Conservation (phyloP, 345 rosid genomes). For the Combretum micranthum region DNA sequence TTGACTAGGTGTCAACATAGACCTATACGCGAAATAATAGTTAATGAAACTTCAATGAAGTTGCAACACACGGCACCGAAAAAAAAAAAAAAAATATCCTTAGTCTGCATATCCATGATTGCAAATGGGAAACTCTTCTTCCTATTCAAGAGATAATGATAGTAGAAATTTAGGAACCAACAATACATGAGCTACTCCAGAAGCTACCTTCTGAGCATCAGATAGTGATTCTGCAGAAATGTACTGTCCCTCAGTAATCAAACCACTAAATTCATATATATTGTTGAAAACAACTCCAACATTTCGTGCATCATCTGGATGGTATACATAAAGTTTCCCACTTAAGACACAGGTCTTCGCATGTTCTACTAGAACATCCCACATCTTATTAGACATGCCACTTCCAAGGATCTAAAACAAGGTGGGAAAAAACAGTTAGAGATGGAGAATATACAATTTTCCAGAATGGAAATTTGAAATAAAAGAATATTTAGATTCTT, state of each 20-base stretch:
- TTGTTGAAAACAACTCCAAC: conserved; percentile 79
- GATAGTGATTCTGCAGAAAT: conserved; percentile 68
- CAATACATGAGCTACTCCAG: no score
- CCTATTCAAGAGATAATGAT: no score
- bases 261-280: conserved; percentile 68
- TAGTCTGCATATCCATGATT: background rate
- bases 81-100: background rate
- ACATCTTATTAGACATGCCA: conserved; percentile 99
- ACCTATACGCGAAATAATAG: conserved; percentile 32
- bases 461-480: background rate
- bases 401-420: conserved; percentile 87
- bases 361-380: conserved; percentile 94
- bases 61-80: background rate
- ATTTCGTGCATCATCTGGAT: conserved; percentile 51
- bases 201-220: conserved; percentile 71
- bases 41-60: background rate
- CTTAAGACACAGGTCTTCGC: conserved; percentile 80
- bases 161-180: no score
- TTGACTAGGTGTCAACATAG: conserved; percentile 76
- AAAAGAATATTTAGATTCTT: conserved; percentile 23
- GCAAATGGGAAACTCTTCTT: no score
- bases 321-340: conserved; percentile 76
- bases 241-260: conserved; percentile 67
- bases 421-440: conserved; percentile 11
- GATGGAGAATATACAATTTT: background rate